phyloP scores from a whole-genome alignment of 2,329 filamentous ascomycete genomes.

The Hypoxylon sp. region DNA sequence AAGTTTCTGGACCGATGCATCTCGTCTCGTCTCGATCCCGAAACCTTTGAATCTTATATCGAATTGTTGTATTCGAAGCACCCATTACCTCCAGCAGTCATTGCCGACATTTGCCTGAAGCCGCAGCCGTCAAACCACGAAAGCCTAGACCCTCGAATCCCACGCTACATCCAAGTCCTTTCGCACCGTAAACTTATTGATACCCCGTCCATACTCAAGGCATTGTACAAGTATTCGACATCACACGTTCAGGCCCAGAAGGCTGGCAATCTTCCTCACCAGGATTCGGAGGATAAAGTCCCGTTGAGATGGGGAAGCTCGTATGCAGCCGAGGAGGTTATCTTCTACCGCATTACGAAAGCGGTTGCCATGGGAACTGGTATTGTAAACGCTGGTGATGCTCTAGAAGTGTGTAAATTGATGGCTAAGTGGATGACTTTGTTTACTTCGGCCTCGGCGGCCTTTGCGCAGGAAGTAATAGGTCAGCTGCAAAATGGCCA shows the following conservation, averaged over 20 bases:
- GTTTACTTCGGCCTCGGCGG: slow-evolving; percentile 65
- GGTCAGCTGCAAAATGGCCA: slow-evolving; percentile 57
- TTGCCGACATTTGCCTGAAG: slow-evolving; percentile 71
- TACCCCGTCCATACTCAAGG: slow-evolving; percentile 66
- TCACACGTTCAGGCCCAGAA: slow-evolving; percentile 57
- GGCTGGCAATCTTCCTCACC: slow-evolving; percentile 35
- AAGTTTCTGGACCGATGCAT: slow-evolving; percentile 66
- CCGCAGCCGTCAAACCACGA: slow-evolving; percentile 63
- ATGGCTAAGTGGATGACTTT: slow-evolving; percentile 71
- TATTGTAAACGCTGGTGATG: slow-evolving; percentile 62
- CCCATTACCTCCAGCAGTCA: slow-evolving; percentile 63
- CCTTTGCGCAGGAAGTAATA: slow-evolving; percentile 63
- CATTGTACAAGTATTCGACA: slow-evolving; percentile 70
- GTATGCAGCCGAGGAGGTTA: slow-evolving; percentile 82
- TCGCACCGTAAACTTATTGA: slow-evolving; percentile 65
- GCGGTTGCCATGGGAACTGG: slow-evolving; percentile 74
- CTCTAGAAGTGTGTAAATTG: slow-evolving; percentile 63
- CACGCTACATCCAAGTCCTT: slow-evolving; percentile 70
- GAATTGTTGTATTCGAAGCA: slow-evolving; percentile 64
- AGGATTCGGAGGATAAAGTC: slow-evolving; percentile 40
- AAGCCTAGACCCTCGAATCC: slow-evolving; percentile 70
- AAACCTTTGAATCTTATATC: slow-evolving; percentile 66
- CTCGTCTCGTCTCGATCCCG: slow-evolving; percentile 63
- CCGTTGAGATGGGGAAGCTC: slow-evolving; percentile 66
- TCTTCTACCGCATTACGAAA: slow-evolving; percentile 93